Evolutionary conservation across 352 stramenopile genomes (phyloP).

Genomic region (Phytophthora pinifolia): DNA sequence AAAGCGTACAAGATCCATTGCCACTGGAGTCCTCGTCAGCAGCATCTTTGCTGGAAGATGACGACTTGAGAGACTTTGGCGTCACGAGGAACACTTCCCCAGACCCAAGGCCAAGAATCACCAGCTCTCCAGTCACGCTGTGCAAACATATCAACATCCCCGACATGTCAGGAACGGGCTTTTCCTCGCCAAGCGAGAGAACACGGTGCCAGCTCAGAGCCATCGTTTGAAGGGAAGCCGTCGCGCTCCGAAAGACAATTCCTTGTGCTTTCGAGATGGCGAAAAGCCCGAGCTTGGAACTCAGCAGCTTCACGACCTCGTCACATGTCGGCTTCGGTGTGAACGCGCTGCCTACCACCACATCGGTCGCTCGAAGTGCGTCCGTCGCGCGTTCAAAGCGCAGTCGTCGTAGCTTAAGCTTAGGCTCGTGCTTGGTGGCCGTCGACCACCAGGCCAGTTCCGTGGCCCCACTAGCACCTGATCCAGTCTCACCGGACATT

Average conservation of each 20-base stretch:
- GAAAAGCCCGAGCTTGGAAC: constrained; percentile 74
- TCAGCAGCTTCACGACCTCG: constrained; percentile 41
- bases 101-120: constrained; percentile 43
- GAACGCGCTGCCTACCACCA: constrained; percentile 71
- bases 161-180: background rate
- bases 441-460: constrained; percentile 83
- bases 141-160: constrained; percentile 51
- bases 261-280: constrained; percentile 50
- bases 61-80: constrained; percentile 10
- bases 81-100: constrained; percentile 49
- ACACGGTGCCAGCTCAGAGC: constrained; percentile 37
- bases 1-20: constrained; percentile 23
- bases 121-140: constrained; percentile 74
- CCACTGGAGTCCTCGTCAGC: constrained; percentile 2
- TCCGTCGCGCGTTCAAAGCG: constrained; percentile 67
- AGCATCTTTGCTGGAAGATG: background rate
- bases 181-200: constrained; percentile 9
- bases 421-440: constrained; percentile 58
- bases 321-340: constrained; percentile 22
- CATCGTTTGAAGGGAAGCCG: constrained; percentile 40
- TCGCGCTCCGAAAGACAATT: constrained; percentile 62
- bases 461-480: constrained; percentile 29
- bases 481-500: constrained; percentile 3
- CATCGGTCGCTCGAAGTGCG: constrained; percentile 73
- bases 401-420: constrained; percentile 68